Conservation (phyloP, 2,329 filamentous ascomycete species). For the Microdochium nivale region DNA sequence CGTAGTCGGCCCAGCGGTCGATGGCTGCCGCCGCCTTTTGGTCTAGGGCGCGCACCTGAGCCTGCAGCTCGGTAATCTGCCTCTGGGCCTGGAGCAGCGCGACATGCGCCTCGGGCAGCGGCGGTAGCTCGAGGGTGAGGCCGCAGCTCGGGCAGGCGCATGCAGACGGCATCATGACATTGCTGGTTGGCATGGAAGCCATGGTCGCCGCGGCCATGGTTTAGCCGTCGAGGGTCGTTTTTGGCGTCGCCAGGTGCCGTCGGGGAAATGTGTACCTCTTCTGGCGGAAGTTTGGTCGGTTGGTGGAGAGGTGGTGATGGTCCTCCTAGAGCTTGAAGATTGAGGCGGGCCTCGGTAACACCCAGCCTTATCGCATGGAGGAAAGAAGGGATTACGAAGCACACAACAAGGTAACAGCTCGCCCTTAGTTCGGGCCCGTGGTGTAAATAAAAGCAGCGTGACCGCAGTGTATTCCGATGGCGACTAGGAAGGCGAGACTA, state of each 20-base stretch:
- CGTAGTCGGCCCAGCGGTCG: constrained; percentile 67
- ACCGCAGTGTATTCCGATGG: no score
- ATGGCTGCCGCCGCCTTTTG: constrained; percentile 59
- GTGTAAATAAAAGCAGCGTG: no score
- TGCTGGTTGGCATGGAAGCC: not conserved
- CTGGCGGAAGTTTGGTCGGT: no score
- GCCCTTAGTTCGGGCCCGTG: no score
- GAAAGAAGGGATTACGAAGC: no score
- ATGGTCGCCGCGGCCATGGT: not conserved
- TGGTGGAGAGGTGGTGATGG: no score
- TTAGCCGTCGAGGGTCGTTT: not conserved
- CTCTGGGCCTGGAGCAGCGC: constrained; percentile 46
- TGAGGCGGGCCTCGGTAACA: no score
- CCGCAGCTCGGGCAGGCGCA: not conserved
- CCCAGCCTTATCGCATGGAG: no score
- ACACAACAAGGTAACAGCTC: no score
- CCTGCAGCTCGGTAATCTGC: constrained; percentile 60
- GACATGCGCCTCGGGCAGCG: constrained; percentile 15
- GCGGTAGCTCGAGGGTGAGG: not conserved
- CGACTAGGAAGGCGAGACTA: no score
- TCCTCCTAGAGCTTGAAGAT: no score
- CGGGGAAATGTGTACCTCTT: no score
- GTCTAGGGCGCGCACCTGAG: constrained; percentile 61
- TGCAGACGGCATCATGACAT: not conserved
- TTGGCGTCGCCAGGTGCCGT: not conserved